Conservation (phyloP, 176 grass and related monocot genomes). For the Pontederia paniculata region DNA sequence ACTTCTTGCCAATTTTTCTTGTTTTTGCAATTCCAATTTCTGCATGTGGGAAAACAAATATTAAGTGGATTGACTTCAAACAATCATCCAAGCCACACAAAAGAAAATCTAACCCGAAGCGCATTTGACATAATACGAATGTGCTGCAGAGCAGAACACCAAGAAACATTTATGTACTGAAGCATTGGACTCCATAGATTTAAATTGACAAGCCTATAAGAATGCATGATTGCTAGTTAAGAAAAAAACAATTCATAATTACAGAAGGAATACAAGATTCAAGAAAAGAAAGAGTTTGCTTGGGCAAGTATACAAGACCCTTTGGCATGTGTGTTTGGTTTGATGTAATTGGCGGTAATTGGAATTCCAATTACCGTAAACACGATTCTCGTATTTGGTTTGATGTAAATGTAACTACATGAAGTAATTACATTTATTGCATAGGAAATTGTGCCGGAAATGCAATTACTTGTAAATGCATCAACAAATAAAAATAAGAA, state of each 20-base stretch:
- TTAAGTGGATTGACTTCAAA: too few species aligned
- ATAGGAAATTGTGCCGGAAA: too few species aligned
- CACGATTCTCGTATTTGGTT: too few species aligned
- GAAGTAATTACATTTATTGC: too few species aligned
- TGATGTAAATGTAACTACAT: too few species aligned
- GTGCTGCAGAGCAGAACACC: constrained; percentile 81
- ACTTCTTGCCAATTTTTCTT: constrained; percentile 85
- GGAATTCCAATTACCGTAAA: too few species aligned
- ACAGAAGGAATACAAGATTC: neutral
- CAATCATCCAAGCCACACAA: constrained; percentile 6
- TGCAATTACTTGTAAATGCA: too few species aligned
- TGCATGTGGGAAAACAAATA: constrained; percentile 22
- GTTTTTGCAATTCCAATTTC: constrained; percentile 97
- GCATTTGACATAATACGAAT: constrained; percentile 64
- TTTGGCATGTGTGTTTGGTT: too few species aligned
- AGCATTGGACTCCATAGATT: constrained; percentile 81
- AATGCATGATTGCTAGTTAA: constrained; percentile 6
- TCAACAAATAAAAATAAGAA: too few species aligned
- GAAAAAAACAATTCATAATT: neutral
- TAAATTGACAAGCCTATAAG: constrained; percentile 79
- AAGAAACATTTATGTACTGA: constrained; percentile 82
- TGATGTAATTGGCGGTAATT: too few species aligned
- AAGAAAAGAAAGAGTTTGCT: constrained; percentile 30
- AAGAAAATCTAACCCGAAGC: constrained; percentile 44
- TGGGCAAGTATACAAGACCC: constrained; percentile 91